Evolutionary conservation across 345 rosid genomes (phyloP).

Genomic region (Syzygium oleosum): DNA sequence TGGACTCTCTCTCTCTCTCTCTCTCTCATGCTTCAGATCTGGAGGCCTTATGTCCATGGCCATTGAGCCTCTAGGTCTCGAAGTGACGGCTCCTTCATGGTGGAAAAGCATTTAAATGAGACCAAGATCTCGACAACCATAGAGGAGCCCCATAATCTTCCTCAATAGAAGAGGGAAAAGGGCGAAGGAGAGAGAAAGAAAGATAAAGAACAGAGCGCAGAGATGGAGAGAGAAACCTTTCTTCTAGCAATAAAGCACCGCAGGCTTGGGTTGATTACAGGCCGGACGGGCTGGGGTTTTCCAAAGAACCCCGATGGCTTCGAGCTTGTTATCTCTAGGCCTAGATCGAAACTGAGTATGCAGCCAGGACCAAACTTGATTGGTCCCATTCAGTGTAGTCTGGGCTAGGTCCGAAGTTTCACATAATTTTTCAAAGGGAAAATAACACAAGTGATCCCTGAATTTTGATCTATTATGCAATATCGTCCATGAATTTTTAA

Average conservation of each 20-base stretch:
- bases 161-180: background rate
- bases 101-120: background rate
- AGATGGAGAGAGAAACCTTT: background rate
- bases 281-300: background rate
- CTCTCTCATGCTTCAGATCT: background rate
- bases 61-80: background rate
- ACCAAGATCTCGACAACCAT: background rate
- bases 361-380: background rate
- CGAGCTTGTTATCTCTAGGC: background rate
- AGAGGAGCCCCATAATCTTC: background rate
- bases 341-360: background rate
- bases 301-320: background rate
- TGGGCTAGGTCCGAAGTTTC: background rate
- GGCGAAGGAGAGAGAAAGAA: background rate
- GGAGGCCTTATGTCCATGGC: background rate
- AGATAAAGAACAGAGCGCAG: background rate
- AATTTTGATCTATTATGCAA: background rate
- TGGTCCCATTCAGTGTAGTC: background rate
- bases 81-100: background rate
- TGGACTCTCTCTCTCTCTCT: background rate
- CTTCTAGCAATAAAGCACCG: background rate
- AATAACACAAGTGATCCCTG: background rate
- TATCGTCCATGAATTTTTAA: background rate
- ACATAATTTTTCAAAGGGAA: background rate
- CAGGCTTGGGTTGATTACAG: background rate